Conservation (phyloP, 345 rosid species). For the Triadica sebifera region DNA sequence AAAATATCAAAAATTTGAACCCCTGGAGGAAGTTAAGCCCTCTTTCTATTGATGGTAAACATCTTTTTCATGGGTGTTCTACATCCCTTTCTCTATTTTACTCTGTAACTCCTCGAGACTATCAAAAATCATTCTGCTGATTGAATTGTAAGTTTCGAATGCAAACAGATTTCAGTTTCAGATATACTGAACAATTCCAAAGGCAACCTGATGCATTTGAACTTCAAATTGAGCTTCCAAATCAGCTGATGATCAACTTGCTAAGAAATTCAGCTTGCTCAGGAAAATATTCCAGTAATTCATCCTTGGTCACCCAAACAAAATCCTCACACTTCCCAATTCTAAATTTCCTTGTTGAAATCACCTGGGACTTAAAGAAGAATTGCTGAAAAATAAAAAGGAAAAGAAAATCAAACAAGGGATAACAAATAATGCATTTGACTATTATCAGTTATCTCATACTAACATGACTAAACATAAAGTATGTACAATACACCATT, state of each 20-base stretch:
- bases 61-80: too few species aligned
- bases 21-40: background rate
- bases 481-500: too few species aligned
- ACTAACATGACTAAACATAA: background rate
- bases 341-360: constrained; percentile 62
- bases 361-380: constrained; percentile 92
- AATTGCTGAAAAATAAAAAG: constrained; percentile 52
- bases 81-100: background rate
- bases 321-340: constrained; percentile 71
- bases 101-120: background rate
- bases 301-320: constrained; percentile 94
- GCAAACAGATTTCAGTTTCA: background rate
- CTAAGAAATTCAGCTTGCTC: constrained; percentile 66
- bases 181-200: background rate
- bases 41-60: background rate
- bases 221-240: constrained; percentile 3
- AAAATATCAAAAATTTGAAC: background rate
- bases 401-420: background rate
- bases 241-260: constrained; percentile 88
- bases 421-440: background rate
- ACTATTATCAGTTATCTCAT: background rate
- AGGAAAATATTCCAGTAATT: constrained; percentile 76
- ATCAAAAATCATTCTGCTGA: background rate
- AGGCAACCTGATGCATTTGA: background rate
- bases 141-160: background rate